Conservation (phyloP, 2,329 filamentous ascomycete species). For the Colletotrichum sp. region DNA sequence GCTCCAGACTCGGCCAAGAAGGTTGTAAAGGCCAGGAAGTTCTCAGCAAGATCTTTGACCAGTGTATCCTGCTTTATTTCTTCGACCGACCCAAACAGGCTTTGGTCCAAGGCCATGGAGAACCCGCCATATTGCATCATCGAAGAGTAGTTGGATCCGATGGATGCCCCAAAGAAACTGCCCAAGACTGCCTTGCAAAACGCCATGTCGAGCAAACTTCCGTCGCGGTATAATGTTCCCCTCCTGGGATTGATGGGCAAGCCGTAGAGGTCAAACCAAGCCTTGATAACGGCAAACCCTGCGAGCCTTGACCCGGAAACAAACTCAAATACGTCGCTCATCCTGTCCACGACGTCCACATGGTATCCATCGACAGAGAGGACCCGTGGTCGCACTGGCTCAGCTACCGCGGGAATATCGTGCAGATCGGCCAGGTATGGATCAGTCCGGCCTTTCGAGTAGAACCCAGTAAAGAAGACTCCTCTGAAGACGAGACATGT, state of each 20-base stretch:
- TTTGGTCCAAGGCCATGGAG: neutral
- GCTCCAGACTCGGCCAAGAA: neutral
- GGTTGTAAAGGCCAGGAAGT: neutral
- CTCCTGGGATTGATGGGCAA: neutral
- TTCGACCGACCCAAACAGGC: neutral
- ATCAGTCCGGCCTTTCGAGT: neutral
- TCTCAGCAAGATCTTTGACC: neutral
- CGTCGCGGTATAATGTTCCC: neutral
- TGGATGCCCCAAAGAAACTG: neutral
- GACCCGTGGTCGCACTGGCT: neutral
- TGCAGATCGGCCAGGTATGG: constrained; percentile 8
- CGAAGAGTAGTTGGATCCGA: neutral
- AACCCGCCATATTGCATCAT: neutral
- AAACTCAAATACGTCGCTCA: neutral
- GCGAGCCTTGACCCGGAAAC: neutral
- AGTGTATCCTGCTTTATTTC: neutral
- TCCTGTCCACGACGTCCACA: constrained; percentile 4
- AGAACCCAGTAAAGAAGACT: constrained; percentile 17
- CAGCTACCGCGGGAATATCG: neutral
- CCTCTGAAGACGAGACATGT: constrained; percentile 3
- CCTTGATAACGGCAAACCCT: neutral
- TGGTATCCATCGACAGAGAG: constrained; percentile 16
- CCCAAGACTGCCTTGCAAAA: constrained; percentile 17
- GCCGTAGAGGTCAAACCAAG: neutral
- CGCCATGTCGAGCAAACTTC: constrained; percentile 7